Conservation (phyloP, 2,329 filamentous ascomycete genomes). For the Rhytidhysteron rufulum region DNA sequence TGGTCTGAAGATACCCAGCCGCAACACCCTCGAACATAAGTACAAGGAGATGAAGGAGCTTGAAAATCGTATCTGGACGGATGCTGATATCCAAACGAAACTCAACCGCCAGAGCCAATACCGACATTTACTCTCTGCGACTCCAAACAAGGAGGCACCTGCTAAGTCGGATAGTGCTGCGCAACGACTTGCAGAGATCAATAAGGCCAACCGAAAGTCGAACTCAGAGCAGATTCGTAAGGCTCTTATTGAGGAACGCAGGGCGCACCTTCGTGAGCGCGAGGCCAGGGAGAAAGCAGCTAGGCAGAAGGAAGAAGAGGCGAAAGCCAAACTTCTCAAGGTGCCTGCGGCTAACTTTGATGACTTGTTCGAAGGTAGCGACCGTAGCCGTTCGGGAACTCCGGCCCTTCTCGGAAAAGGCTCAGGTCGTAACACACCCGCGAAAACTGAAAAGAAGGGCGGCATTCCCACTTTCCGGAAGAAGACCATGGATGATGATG, state of each 20-base stretch:
- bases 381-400: constrained; percentile 46
- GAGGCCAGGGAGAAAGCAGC: constrained; percentile 49
- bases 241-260: constrained; percentile 74
- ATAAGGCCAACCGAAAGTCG: constrained; percentile 75
- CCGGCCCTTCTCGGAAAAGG: constrained; percentile 39
- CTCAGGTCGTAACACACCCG: constrained; percentile 39
- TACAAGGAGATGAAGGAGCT: constrained; percentile 76
- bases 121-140: constrained; percentile 56
- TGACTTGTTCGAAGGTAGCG: constrained; percentile 46
- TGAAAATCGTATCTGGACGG: constrained; percentile 76
- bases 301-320: constrained; percentile 44
- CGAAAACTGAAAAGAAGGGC: constrained; percentile 50
- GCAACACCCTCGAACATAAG: constrained; percentile 64
- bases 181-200: constrained; percentile 78
- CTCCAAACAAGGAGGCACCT: constrained; percentile 56
- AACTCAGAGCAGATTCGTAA: constrained; percentile 90
- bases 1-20: constrained; percentile 69
- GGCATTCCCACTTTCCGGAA: constrained; percentile 67
- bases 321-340: constrained; percentile 52
- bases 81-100: constrained; percentile 76
- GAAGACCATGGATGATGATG: constrained; percentile 83
- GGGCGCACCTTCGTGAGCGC: constrained; percentile 37
- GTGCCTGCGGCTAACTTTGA: constrained; percentile 32
- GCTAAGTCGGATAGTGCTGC: constrained; percentile 62
- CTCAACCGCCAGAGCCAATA: constrained; percentile 61